Base-by-base conservation (phyloP, 2,329 filamentous ascomycete genomes). In the Metarhizium humberi region DNA sequence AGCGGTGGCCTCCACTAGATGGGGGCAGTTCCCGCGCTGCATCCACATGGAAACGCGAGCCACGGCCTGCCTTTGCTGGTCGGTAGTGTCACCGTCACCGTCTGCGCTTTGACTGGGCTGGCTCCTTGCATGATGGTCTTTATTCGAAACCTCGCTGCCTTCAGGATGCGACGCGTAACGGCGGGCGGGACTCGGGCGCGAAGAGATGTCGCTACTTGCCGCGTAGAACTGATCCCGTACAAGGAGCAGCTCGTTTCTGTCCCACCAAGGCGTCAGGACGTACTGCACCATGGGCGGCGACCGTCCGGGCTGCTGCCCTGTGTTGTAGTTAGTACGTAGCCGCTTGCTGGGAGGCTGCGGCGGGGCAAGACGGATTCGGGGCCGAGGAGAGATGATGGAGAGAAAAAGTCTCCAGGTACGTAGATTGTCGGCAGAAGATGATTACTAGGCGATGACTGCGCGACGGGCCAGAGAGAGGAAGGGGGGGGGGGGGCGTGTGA, bases 1-100 rank as follows among this genome's bases (percentile, higher is more conserved):
- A 3, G 86, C 86, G 46, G 88, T 92, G 40, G 86, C 88, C 71
- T 92, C 88, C 54, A 92, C 80, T 70, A 90, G 78, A 72, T 92
- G 86, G 54, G 89, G 88, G 58, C 90, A 87, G 63, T 82, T 82
- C 60, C 85, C 85, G 66, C 87, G 81, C 64, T 86, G 79, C 78
- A 87, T 83, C 86, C 86, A 88, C 71, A 85, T 78, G 46, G 79
- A 78, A 51, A 85, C 81, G 52, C 78, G 75, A 52, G 80, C 78
- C 51, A 85, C 80, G 56, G 81, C 78, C 52, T 66, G 62, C 57
- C 75, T 70, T 63, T 75, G 73, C 57, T 69, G 67, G 66, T 56
- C 55, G 34, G 53, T n/a, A 16, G 49, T 5, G n/a, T 52, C 30
- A n/a, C 45, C 52, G n/a, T 6, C 14, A n/a, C n/a, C 51, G 29